Evolutionary conservation across 140 eudicot species (phyloP).

Genomic region (Ambrosia hybrid): DNA sequence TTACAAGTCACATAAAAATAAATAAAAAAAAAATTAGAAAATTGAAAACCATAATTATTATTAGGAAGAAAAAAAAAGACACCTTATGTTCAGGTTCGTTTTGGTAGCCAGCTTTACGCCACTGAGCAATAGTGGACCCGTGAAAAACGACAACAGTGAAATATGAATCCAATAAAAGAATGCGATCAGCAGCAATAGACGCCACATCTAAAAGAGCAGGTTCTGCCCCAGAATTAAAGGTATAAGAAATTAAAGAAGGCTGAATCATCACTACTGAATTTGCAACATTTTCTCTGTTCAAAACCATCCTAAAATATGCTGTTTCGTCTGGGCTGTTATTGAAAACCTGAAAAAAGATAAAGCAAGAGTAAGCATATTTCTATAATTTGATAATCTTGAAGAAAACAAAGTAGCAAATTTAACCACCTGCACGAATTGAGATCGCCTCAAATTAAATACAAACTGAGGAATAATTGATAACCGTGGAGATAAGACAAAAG

Average conservation of each 20-base stretch:
- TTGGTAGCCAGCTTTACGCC: conserved; percentile 98
- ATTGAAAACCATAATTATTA: neutral
- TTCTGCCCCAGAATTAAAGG: conserved; percentile 86
- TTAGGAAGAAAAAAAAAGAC: neutral
- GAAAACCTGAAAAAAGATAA: conserved; percentile 57
- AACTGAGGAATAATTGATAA: conserved; percentile 95
- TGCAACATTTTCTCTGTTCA: conserved; percentile 91
- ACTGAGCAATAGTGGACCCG: conserved; percentile 90
- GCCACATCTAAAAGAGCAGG: conserved; percentile 98
- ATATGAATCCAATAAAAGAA: conserved; percentile 84
- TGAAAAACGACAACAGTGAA: conserved; percentile 91
- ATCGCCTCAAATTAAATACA: conserved; percentile 81
- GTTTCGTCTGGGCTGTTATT: conserved; percentile 99
- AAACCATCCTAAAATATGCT: conserved; percentile 93
- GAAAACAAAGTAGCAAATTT: neutral
- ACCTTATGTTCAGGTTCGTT: conserved; percentile 92
- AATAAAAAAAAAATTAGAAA: neutral
- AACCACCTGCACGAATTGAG: conserved; percentile 91
- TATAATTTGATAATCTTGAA: neutral
- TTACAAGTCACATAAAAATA: neutral
- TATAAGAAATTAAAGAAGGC: conserved; percentile 90
- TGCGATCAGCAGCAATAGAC: conserved; percentile 84
- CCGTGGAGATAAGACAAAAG: conserved; percentile 85
- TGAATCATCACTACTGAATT: conserved; percentile 99
- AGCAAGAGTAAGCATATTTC: neutral